Percentiles rank a stretch among this genome's conserved stretches.
Conservation (phyloP, 129 eudicot species). For the Calendula officinalis region DNA sequence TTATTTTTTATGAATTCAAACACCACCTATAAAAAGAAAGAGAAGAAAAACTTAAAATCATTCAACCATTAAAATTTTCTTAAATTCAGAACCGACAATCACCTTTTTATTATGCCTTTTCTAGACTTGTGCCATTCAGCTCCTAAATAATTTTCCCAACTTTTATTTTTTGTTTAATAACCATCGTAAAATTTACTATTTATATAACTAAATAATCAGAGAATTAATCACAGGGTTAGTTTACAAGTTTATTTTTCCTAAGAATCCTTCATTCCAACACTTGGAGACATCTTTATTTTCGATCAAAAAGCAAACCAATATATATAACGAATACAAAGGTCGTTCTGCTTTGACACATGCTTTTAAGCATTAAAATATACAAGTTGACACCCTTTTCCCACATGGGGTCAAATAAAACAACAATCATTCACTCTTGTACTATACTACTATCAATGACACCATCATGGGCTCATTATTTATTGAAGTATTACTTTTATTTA, state of each 20-base stretch:
- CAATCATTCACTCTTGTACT: constrained; percentile 24
- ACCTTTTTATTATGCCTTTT: constrained; percentile 9
- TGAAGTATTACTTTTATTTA: background rate
- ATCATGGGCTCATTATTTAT: background rate
- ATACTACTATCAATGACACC: constrained; percentile 5
- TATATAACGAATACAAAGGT: constrained; percentile 12
- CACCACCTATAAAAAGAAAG: background rate
- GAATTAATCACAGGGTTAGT: too few species aligned
- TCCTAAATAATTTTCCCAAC: too few species aligned
- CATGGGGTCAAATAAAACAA: constrained; percentile 33
- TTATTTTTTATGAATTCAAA: background rate
- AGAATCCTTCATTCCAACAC: too few species aligned
- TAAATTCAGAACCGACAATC: constrained; percentile 21
- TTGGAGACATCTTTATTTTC: too few species aligned
- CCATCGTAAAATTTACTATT: too few species aligned
- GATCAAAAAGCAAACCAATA: background rate
- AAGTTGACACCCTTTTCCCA: constrained; percentile 25
- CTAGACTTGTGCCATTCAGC: background rate
- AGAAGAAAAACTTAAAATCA: background rate
- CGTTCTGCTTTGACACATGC: constrained; percentile 20
- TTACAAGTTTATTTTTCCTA: too few species aligned
- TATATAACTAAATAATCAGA: too few species aligned
- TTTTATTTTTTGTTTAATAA: too few species aligned
- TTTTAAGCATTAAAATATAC: constrained; percentile 9
- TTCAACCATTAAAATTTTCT: constrained; percentile 6